Conservation (phyloP, 1,284 basidiomycete genomes). For the Fomitopsis palustris region DNA sequence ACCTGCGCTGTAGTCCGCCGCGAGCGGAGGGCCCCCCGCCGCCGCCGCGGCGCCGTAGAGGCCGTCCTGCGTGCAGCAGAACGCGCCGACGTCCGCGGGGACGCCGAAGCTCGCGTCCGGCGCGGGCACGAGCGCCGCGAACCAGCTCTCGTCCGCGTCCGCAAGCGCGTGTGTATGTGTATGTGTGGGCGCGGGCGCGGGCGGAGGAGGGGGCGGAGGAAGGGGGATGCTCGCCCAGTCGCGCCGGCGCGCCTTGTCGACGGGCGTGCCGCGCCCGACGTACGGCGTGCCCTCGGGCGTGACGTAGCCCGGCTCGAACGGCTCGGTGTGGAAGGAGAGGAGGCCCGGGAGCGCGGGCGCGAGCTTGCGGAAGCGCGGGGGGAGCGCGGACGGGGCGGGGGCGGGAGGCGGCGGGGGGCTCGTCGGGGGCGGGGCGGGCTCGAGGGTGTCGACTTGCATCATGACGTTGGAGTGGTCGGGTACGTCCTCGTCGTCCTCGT, state of each 20-base stretch:
- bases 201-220: neutral
- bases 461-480: neutral
- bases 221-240: conserved; percentile 15
- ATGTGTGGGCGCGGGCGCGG: too few species aligned
- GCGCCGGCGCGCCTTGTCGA: conserved; percentile 15
- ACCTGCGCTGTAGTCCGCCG: neutral
- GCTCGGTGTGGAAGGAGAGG: conserved; percentile 10
- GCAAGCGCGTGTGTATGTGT: too few species aligned
- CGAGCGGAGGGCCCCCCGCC: neutral
- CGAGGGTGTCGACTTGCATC: conserved; percentile 6
- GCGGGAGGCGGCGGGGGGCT: neutral
- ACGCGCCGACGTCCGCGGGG: neutral
- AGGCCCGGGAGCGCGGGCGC: conserved; percentile 11
- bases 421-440: neutral
- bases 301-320: conserved; percentile 10
- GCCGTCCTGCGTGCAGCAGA: conserved; percentile 4
- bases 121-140: neutral
- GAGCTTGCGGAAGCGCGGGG: neutral
- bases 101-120: conserved; percentile 2
- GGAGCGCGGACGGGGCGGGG: neutral
- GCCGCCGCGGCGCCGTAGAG: conserved; percentile 1
- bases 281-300: conserved; percentile 13
- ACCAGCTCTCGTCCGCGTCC: neutral
- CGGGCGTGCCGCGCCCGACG: conserved; percentile 24
- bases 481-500: conserved; percentile 1